Conservation (phyloP, 148 eudicot species). For the Rhododendron kiyosumense region DNA sequence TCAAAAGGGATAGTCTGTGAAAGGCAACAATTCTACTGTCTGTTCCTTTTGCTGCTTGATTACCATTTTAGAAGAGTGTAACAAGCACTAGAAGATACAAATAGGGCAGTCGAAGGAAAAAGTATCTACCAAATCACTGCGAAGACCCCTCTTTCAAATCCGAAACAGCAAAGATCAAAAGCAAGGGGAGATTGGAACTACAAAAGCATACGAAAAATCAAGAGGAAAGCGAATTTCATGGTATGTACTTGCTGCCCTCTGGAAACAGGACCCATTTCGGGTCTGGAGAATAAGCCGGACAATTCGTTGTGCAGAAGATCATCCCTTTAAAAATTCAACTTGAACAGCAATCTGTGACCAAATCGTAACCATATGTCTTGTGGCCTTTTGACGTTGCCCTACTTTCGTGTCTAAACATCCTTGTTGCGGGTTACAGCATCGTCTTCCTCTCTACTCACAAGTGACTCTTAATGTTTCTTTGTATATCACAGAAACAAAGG, state of each 20-base stretch:
- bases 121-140: background rate
- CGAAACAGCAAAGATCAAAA: background rate
- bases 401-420: background rate
- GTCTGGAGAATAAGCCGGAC: too few species aligned
- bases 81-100: too few species aligned
- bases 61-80: too few species aligned
- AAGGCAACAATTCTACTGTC: too few species aligned
- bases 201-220: background rate
- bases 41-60: too few species aligned
- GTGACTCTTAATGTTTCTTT: background rate
- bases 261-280: too few species aligned
- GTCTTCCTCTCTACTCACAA: background rate
- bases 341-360: too few species aligned
- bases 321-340: too few species aligned
- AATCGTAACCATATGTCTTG: too few species aligned
- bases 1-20: too few species aligned
- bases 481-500: background rate
- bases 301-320: background rate
- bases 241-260: too few species aligned
- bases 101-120: background rate
- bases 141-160: background rate
- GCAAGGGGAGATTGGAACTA: background rate
- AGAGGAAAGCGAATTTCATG: background rate
- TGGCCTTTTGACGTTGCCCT: too few species aligned
- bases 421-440: background rate